phyloP scores from a whole-genome alignment of 2,329 filamentous ascomycete genomes.

The Didymella arachidicola region DNA sequence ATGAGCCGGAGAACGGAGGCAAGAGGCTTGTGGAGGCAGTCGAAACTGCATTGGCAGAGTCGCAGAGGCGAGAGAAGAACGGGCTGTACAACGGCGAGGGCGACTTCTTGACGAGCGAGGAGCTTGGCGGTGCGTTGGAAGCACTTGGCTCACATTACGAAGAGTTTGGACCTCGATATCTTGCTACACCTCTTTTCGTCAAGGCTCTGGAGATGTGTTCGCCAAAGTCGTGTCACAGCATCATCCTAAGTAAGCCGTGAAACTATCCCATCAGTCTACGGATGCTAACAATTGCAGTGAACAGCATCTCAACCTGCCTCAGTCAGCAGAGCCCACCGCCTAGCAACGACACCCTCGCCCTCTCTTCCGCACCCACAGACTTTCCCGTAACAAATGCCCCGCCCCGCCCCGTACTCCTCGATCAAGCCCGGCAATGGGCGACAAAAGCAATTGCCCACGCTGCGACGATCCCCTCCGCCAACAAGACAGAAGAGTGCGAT shows the following conservation, averaged over 20 bases:
- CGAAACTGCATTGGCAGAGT: conserved; percentile 78
- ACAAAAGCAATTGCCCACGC: conserved; percentile 75
- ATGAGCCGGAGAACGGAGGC: conserved; percentile 77
- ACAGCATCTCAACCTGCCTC: conserved; percentile 78
- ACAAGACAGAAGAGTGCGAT: conserved; percentile 81
- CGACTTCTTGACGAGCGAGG: conserved; percentile 72
- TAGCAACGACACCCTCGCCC: conserved; percentile 32
- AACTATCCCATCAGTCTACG: too few species aligned
- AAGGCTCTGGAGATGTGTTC: conserved; percentile 78
- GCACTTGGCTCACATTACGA: conserved; percentile 81
- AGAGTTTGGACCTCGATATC: conserved; percentile 74
- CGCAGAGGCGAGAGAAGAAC: conserved; percentile 70
- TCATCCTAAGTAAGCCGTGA: conserved; percentile 70
- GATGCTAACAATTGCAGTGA: conserved; percentile 62
- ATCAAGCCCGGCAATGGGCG: conserved; percentile 79
- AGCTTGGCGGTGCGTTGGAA: conserved; percentile 78
- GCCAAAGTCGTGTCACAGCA: conserved; percentile 74
- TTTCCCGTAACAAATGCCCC: conserved; percentile 51
- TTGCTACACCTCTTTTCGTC: conserved; percentile 85
- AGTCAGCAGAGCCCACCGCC: conserved; percentile 66
- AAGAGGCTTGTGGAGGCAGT: conserved; percentile 81
- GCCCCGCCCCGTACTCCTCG: conserved; percentile 68
- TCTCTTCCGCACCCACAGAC: conserved; percentile 47
- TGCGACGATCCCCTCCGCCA: conserved; percentile 68
- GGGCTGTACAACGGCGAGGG: conserved; percentile 75